These are phyloP conservation scores for Linnemannia hyalina DNA, from an alignment of 192 early-diverging fungal genomes.

Conservation along the genomic window DNA sequence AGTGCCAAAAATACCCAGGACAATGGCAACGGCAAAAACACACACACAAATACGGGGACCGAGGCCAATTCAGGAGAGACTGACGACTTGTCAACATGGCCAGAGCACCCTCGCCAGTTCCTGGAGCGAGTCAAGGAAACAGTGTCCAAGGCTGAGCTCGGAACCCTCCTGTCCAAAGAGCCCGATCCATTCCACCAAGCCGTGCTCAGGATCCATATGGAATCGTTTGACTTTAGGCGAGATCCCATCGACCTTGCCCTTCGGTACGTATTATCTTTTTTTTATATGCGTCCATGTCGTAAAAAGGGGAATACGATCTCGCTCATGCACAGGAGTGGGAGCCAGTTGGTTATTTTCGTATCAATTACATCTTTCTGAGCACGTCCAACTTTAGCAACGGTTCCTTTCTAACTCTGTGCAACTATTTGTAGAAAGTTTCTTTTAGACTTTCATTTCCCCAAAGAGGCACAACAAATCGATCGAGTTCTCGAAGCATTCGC, in stretches of 20 bases:
- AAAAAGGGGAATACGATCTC: background rate
- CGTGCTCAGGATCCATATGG: conserved; percentile 70
- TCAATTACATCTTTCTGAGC: background rate
- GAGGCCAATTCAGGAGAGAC: background rate
- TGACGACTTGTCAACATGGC: conserved; percentile 12
- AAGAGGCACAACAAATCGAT: conserved; percentile 90
- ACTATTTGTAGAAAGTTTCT: conserved; percentile 73
- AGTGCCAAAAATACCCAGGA: background rate
- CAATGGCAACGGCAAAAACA: background rate
- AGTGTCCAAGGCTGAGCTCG: conserved; percentile 65
- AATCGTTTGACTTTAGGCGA: conserved; percentile 70
- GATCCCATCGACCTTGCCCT: conserved; percentile 77
- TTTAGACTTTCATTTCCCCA: conserved; percentile 78
- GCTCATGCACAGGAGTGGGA: background rate
- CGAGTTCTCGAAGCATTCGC: conserved; percentile 82
- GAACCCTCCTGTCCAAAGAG: conserved; percentile 65
- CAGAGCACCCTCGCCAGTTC: conserved; percentile 56
- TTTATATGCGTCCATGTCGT: background rate
- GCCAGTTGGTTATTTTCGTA: conserved; percentile 8
- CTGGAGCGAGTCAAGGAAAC: conserved; percentile 62
- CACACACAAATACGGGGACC: no score
- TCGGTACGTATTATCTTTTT: conserved; percentile 48
- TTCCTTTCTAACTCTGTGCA: background rate
- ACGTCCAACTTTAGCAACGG: background rate
- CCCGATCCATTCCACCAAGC: conserved; percentile 66